These are phyloP conservation scores for Aurantiochytrium sp. DNA, from an alignment of 108 stramenopile genomes.

Conservation along the genomic window DNA sequence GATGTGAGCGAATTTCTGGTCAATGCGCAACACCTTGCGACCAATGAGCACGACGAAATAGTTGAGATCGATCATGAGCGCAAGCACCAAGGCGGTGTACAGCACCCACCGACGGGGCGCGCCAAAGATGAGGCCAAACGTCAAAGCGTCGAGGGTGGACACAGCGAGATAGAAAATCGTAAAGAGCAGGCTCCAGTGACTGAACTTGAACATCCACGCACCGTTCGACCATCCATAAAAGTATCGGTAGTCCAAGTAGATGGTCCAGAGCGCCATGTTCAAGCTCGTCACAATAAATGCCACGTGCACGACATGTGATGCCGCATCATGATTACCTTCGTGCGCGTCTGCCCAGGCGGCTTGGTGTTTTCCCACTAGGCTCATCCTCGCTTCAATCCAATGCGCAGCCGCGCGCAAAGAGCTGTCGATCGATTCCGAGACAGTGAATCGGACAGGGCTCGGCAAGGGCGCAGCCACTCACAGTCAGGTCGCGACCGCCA, in stretches of 20 bases:
- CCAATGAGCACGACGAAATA: not conserved
- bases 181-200: not conserved
- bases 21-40: not conserved
- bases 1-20: not conserved
- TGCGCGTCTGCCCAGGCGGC: not conserved
- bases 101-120: not conserved
- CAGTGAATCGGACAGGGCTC: too few relatives aligned
- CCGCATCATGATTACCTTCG: not conserved
- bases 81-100: not conserved
- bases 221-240: not conserved
- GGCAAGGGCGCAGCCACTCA: too few relatives aligned
- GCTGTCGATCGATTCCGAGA: too few relatives aligned
- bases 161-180: not conserved
- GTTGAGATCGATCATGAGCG: not conserved
- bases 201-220: constrained; percentile 12
- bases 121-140: not conserved
- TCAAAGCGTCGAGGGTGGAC: not conserved
- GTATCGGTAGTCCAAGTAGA: not conserved
- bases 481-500: too few relatives aligned
- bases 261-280: not conserved
- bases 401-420: too few relatives aligned
- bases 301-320: not conserved
- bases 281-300: not conserved
- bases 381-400: not conserved
- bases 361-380: not conserved